Base-by-base conservation (phyloP, 2,329 filamentous ascomycete genomes). In the Leptosphaerulina australis region DNA sequence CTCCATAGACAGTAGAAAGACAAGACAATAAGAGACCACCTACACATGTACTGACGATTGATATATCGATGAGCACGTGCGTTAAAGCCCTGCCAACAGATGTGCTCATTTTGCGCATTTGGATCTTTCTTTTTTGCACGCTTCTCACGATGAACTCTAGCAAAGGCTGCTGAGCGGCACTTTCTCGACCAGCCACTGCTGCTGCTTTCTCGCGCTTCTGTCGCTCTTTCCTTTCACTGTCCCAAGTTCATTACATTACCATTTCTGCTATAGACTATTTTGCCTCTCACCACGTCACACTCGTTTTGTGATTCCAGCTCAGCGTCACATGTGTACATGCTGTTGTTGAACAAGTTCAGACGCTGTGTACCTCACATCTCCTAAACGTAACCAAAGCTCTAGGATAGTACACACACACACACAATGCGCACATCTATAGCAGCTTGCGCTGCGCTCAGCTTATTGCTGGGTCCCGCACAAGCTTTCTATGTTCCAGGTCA, bases 401-500 rank as follows among this genome's bases (percentile, higher is more conserved):
- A 21, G 9, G 5, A 10, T 20, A 35, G 26, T 28, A 37, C 30
- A 29, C 22, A 17, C 30, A 37, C 30, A 29, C 22, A 17, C 53
- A 50, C 44, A 49, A 65, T 67, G 62, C 58, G 59, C 53, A 47
- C 56, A 34, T 49, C 56, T 22, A 43, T 58, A 17, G 45, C 56
- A 44, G 44, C 52, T 17, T 33, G 41, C 31, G 40, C 36, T 12
- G 15, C 58, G 3, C 15, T 58, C 31, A 62, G 56, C 58, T 53
- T 51, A 9, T 38, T 67, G 17, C 37, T 63, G 17, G 50, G 80
- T 24, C 76, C 78, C 50, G 76, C 77, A 14, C 77, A 85, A 44
- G 88, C 87, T 28, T 95, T 95, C 72, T 96, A 95, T 72, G 88
- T 96, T 62, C 91, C 91, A 64, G 90, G 90, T 38, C 35, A 44